Conservation (phyloP, 2,329 filamentous ascomycete genomes). For the Aspergillus caelatus region DNA sequence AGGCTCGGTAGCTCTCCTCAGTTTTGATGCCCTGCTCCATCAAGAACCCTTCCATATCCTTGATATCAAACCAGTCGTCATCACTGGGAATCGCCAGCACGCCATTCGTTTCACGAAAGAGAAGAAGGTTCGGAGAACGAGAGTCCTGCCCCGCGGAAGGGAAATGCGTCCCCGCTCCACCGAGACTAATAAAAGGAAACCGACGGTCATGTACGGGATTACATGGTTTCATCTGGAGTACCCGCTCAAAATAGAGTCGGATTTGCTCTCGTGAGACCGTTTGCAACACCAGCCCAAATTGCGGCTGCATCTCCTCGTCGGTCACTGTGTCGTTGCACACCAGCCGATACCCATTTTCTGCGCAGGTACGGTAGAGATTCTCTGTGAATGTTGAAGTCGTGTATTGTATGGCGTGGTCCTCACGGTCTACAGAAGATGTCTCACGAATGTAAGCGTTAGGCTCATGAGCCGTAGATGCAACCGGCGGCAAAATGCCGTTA, state of each 20-base stretch:
- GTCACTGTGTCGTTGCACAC: not conserved
- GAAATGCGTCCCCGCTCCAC: not conserved
- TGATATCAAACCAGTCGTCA: conserved; percentile 2
- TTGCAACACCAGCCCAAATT: not conserved
- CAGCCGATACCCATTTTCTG: not conserved
- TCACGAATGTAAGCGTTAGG: not conserved
- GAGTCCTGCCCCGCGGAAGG: not conserved
- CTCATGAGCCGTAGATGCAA: not conserved
- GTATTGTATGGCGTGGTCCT: not conserved
- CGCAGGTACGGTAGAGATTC: not conserved
- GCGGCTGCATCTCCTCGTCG: not conserved
- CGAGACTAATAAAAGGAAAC: not conserved
- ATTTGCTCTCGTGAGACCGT: not conserved
- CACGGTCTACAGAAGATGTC: not conserved
- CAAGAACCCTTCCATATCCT: not conserved
- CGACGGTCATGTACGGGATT: not conserved
- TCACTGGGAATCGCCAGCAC: not conserved
- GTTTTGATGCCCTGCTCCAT: not conserved
- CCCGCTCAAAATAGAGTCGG: not conserved
- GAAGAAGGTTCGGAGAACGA: not conserved
- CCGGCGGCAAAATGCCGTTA: not conserved
- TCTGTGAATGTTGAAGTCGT: not conserved
- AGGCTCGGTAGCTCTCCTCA: not conserved
- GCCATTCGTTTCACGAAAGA: not conserved
- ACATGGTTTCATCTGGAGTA: not conserved